phyloP scores from a whole-genome alignment of 257 asterid species.

The Ajuga chamaepitys region DNA sequence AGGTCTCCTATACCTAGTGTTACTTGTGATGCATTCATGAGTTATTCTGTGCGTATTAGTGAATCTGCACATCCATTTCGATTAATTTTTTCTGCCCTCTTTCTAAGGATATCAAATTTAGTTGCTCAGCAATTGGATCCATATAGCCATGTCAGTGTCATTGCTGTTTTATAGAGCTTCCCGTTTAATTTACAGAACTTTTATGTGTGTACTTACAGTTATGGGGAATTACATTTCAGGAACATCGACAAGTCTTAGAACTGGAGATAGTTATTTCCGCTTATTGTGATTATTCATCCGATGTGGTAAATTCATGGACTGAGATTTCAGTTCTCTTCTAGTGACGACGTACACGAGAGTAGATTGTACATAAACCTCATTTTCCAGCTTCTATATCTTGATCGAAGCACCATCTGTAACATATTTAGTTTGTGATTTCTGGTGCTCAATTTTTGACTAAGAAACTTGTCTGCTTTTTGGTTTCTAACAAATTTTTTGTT shows the following conservation, averaged over 20 bases:
- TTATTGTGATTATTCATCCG: neutral
- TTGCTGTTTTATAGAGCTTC: neutral
- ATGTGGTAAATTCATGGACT: neutral
- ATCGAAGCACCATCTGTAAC: conserved; percentile 12
- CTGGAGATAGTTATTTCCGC: neutral
- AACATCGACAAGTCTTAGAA: neutral
- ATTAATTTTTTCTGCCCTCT: neutral
- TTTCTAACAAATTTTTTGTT: no score
- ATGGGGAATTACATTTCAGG: conserved; percentile 7
- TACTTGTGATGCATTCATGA: neutral
- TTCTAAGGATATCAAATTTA: neutral
- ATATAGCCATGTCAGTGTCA: neutral
- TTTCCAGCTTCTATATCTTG: conserved; percentile 2
- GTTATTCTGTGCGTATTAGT: no score
- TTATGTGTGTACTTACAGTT: conserved; percentile 16
- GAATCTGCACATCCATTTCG: no score
- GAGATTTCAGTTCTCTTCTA: neutral
- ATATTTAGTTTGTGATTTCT: neutral
- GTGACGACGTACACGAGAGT: neutral
- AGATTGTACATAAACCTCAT: conserved; percentile 6
- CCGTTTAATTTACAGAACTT: neutral
- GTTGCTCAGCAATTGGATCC: neutral
- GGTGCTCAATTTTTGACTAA: neutral
- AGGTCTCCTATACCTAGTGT: no score
- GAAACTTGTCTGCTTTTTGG: no score